Percentiles rank a stretch among this genome's conserved stretches.
phyloP scores from a whole-genome alignment of 192 early-diverging fungal genomes.

The Umbelopsis ramanniana region DNA sequence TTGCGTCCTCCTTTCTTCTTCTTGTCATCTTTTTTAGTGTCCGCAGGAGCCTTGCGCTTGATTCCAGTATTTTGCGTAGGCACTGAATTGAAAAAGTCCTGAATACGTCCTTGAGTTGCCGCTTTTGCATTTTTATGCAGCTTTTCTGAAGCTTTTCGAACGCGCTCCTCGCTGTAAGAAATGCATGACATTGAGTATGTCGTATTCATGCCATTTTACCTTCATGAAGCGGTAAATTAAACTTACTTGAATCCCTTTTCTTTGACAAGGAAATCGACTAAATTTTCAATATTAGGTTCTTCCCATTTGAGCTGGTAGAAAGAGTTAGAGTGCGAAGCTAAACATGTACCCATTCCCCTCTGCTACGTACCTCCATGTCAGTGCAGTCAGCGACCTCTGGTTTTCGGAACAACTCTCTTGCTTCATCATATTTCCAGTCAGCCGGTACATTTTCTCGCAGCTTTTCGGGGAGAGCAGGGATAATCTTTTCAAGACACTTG shows the following conservation, averaged over 20 bases:
- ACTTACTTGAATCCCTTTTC: conserved; percentile 93
- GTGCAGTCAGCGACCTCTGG: conserved; percentile 79
- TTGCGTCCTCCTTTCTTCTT: conserved; percentile 18
- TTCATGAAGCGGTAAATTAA: neutral
- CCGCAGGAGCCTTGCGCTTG: conserved; percentile 6
- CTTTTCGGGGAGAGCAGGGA: conserved; percentile 76
- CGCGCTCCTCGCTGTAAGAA: conserved; percentile 78
- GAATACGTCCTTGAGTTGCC: conserved; percentile 90
- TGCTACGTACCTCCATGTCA: conserved; percentile 63
- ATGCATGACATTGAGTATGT: conserved; percentile 3
- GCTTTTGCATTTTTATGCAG: conserved; percentile 74
- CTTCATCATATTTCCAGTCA: conserved; percentile 89
- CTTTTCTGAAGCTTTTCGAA: conserved; percentile 80
- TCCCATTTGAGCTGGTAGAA: conserved; percentile 67
- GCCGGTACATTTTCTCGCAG: conserved; percentile 80
- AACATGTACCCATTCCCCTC: neutral
- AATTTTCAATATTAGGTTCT: conserved; percentile 75
- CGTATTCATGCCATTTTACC: neutral
- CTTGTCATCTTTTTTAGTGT: neutral
- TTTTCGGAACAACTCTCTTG: conserved; percentile 83
- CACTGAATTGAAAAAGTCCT: conserved; percentile 79
- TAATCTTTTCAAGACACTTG: conserved; percentile 77
- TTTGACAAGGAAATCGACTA: conserved; percentile 87
- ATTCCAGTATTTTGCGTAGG: conserved; percentile 11
- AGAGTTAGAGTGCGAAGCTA: neutral